Conservation (phyloP, 345 rosid species). For the Anastatica hierochuntica region DNA sequence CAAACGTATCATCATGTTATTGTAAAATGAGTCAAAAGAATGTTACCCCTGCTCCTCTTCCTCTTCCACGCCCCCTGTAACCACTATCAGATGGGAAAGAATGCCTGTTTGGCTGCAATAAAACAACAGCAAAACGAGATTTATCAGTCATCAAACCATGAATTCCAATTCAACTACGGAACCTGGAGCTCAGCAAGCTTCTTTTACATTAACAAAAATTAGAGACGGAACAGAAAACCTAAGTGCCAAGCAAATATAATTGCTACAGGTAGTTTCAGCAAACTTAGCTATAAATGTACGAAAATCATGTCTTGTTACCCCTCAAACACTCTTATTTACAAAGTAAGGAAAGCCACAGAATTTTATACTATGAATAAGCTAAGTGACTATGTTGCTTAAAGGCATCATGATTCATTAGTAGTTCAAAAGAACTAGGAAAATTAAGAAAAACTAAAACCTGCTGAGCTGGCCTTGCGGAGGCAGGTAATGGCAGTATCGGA, state of each 20-base stretch:
- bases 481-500: conserved; percentile 76
- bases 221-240: too few species aligned
- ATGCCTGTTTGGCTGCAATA: conserved; percentile 53
- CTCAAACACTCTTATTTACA: neutral
- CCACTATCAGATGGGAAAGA: conserved; percentile 43
- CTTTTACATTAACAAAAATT: too few species aligned
- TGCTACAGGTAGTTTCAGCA: neutral
- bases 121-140: neutral
- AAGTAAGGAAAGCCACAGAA: too few species aligned
- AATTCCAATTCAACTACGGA: too few species aligned
- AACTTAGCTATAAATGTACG: neutral
- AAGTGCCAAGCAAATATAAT: neutral
- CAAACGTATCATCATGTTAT: too few species aligned
- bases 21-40: conserved; percentile 9
- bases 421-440: neutral
- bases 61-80: conserved; percentile 68
- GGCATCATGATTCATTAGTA: neutral
- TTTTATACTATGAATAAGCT: too few species aligned
- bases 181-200: too few species aligned
- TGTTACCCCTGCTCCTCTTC: conserved; percentile 80
- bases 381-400: too few species aligned
- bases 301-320: neutral
- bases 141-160: conserved; percentile 8
- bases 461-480: conserved; percentile 40
- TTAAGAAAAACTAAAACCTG: conserved; percentile 13